Evolutionary conservation across 345 rosid genomes (phyloP), one percentile per base, ranked within the genome.

Genomic region (Kandelia obovata): DNA sequence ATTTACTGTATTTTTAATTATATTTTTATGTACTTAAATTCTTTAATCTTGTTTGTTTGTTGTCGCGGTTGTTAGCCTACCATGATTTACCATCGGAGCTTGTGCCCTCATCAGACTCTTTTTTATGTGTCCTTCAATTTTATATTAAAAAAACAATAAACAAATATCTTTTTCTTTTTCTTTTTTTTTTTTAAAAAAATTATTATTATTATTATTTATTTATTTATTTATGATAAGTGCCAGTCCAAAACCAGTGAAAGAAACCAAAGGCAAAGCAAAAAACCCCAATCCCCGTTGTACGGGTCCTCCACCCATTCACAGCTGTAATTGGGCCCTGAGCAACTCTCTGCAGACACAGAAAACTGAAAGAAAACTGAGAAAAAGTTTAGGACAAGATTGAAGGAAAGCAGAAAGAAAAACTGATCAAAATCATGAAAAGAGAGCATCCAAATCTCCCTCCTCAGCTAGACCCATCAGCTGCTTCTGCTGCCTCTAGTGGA

Each of bases 51-150:
- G 8, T 77, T 80, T 80, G 32, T 80, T 43, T 13, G 4, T 71
- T 57, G 71, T 55, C 67, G 77, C 55, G 73, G 78, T 60, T 53
- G 52, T 68, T 61, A 39, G 61, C 68, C 72, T 58, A 64, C 61
- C 69, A 67, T 51, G 5, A 11, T 43, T 43, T 69, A 20, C 77
- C 85, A 78, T 83, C 30, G 92, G 70, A 69, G 60, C 60, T 77
- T 72, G 84, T 73, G 89, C 91, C 84, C 73, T 15, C 76, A 69
- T 85, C 91, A 75, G 86, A 72, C 73, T 84, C 77, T 49, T 73
- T 80, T n/a, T 65, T 62, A 28, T 32, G 39, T 20, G 27, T 47
- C 1, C 3, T 60, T 25, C n/a, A 25, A 53, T 1, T 43, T 5
- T 16, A 56, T 43, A 43, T 43, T 43, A 2, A 15, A 3, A 39